Base-by-base conservation (phyloP, 2,329 filamentous ascomycete genomes). In the Hypoxylon sp. region DNA sequence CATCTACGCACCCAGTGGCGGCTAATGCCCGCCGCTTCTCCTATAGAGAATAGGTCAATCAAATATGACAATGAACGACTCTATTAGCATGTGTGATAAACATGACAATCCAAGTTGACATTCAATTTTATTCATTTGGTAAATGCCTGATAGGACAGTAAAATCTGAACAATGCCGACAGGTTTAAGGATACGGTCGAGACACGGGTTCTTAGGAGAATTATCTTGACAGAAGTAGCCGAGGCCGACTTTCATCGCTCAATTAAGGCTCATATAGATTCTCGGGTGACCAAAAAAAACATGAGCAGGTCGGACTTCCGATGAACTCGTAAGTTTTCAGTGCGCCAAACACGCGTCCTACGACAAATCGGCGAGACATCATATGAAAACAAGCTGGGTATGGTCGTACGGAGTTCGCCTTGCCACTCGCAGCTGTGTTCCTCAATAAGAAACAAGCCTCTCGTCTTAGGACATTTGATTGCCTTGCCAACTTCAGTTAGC, bases 281-380 rank as follows among this genome's bases (percentile, higher is more conserved):
- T 38, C 14, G 3, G 28, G 11, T 3, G n/a, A 46, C 16, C 40
- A 38, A 3, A 3, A 38, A 30, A 14, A 20, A 11, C 26, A 18
- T 28, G 18, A 32, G 8, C 26, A 20, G 24, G 36, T 42, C 51
- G 46, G 50, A 50, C 20, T 38, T 48, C 44, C 58, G 49, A 52
- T n/a, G n/a, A 51, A 46, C 18, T 51, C 50, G 59, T 52, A 56
- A 38, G 11, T 40, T 51, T 68, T 42, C 44, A 24, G 38, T 38
- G 26, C 18, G 52, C 44, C 20, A 44, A 26, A 60, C 52, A 60
- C 56, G 59, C 45, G 63, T 67, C 56, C 54, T 60, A 67, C 61
- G 42, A 38, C 3, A 26, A n/a, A 30, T 58, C 57, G 54, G 57
- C 54, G 61, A 67, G 55, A 69, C 67, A 67, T 62, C 9, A 20